Evolutionary conservation across 1,284 basidiomycete species (phyloP).

Genomic region (Pseudozyma thailandica): DNA sequence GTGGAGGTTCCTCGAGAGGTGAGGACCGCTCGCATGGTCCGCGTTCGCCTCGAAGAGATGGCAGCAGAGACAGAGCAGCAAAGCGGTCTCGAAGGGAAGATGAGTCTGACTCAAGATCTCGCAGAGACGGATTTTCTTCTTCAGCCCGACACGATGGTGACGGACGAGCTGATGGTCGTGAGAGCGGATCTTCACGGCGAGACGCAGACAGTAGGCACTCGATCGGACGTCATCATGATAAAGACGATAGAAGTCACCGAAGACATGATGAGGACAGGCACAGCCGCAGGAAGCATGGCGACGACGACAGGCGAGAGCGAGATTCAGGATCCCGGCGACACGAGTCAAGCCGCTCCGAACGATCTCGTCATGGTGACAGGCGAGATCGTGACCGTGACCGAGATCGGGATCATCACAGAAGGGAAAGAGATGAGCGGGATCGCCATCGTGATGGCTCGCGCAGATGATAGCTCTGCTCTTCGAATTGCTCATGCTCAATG

Average conservation of each 20-base stretch:
- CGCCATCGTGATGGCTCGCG: slow-evolving; percentile 13
- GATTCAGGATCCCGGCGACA: slow-evolving; percentile 18
- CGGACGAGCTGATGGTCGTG: not conserved
- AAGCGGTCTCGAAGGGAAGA: slow-evolving; percentile 8
- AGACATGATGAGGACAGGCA: slow-evolving; percentile 14
- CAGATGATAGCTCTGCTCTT: not conserved
- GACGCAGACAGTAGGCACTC: slow-evolving; percentile 12
- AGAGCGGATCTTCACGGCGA: not conserved
- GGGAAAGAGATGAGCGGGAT: slow-evolving; percentile 1
- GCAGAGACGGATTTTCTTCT: not conserved
- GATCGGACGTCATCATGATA: slow-evolving; percentile 1
- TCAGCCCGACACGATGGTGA: not conserved
- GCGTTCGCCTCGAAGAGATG: slow-evolving; percentile 15
- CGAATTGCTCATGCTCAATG: not conserved
- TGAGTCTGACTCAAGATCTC: not conserved
- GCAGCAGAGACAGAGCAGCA: not conserved
- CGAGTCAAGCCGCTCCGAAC: slow-evolving; percentile 14
- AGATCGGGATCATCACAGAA: slow-evolving; percentile 16
- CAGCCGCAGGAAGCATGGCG: slow-evolving; percentile 10
- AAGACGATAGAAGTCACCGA: slow-evolving; percentile 5
- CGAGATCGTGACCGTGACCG: slow-evolving; percentile 8
- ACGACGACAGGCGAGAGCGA: slow-evolving; percentile 11
- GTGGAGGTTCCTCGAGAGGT: slow-evolving; percentile 51
- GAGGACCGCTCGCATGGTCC: not conserved
- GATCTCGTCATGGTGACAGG: slow-evolving; percentile 8